Conservation (phyloP, 768 basidiomycete species). For the Leccinum boreale region DNA sequence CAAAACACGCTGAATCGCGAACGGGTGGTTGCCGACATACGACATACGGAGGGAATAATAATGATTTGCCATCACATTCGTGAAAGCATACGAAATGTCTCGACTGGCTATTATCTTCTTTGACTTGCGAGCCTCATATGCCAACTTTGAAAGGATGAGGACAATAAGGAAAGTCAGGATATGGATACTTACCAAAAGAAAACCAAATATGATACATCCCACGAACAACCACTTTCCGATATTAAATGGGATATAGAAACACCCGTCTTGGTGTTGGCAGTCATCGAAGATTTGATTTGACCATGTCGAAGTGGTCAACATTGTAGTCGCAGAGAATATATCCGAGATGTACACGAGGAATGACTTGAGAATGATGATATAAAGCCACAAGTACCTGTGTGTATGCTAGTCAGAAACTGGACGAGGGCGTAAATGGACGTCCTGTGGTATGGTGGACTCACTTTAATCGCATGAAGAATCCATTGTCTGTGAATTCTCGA, state of each 20-base stretch:
- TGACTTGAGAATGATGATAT: conserved; percentile 90
- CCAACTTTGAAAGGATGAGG: conserved; percentile 55
- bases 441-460: conserved; percentile 33
- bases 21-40: background rate
- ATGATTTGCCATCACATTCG: conserved; percentile 94
- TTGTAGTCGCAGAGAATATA: conserved; percentile 95
- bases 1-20: background rate
- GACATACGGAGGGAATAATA: conserved; percentile 91
- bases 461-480: conserved; percentile 85
- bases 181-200: conserved; percentile 67
- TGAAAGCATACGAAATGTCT: conserved; percentile 98
- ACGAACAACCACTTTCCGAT: conserved; percentile 97
- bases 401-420: conserved; percentile 9
- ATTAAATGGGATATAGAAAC: conserved; percentile 82
- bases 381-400: conserved; percentile 86
- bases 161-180: background rate
- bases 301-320: conserved; percentile 91
- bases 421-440: background rate
- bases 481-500: conserved; percentile 86
- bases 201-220: conserved; percentile 98
- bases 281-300: conserved; percentile 85
- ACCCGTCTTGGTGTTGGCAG: conserved; percentile 61
- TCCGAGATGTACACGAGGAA: conserved; percentile 96
- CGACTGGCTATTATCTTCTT: conserved; percentile 93
- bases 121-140: conserved; percentile 88